Base-by-base conservation (phyloP, 108 stramenopile genomes). In the Skeletonema menzelii region DNA sequence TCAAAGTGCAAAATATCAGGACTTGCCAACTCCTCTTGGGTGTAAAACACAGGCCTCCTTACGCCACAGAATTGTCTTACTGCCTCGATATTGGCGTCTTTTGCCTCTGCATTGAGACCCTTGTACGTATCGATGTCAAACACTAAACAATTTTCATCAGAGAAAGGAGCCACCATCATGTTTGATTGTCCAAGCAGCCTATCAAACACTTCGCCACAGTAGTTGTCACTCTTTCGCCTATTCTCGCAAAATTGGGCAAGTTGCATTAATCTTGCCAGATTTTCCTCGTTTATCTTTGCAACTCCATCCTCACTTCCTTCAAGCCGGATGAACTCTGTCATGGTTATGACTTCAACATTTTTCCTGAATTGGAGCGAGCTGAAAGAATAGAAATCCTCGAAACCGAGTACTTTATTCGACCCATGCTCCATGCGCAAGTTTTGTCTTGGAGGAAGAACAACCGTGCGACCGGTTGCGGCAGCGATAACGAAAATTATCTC, bases 321-420 rank as follows among this genome's bases (percentile, higher is more conserved):
- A 13, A 44, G 67, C 38, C 75, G 56, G 69, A 83, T 65, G 24
- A 83, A 83, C 34, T 82, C 72, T 35, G 30, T 57, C 73, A 83
- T 79, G 30, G 74, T 53, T 22, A 83, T 80, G 11, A 87, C 77
- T 14, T 76, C 70, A 61, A 89, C 86, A 27, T 70, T 68, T 55
- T 71, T 77, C 47, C 70, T 57, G 27, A 89, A 84, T 12, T 81
- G 76, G 3, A 70, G 74, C 8, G 82, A 79, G 2, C 70, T 55
- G 26, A 93, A 85, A 15, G 88, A 84, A 65, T 92, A 96, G 70
- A 96, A 96, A 47, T 93, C 87, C 8, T 83, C 87, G 79, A 95
- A 93, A n/a, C 89, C 82, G 8, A 88, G 73, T 11, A 83, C 65
- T 11, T 69, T 73, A 46, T 77, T 80, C 2, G 63, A 75, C 26